phyloP scores from a whole-genome alignment of 2,329 filamentous ascomycete species.

The Teratosphaeria pseudoeucalypti region DNA sequence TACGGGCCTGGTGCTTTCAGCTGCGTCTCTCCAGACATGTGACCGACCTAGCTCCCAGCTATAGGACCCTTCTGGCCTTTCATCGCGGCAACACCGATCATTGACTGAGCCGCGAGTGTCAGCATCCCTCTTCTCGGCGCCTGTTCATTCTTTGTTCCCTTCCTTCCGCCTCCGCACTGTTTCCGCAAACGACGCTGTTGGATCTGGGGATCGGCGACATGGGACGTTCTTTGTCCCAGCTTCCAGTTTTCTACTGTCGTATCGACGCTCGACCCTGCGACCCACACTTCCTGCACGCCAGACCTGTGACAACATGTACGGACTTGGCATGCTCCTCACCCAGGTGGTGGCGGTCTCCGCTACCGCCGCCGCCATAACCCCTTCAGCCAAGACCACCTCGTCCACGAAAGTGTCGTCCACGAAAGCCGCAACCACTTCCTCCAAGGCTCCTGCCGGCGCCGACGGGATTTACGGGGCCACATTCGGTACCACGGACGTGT shows the following conservation, averaged over 20 bases:
- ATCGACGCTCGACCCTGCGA: neutral
- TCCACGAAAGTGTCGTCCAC: neutral
- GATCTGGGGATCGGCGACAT: neutral
- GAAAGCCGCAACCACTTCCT: neutral
- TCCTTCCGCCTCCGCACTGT: neutral
- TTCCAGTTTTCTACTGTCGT: neutral
- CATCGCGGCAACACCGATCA: neutral
- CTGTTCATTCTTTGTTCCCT: neutral
- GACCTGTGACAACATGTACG: neutral
- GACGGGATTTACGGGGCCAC: neutral
- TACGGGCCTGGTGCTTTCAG: too few relatives aligned
- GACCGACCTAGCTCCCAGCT: too few relatives aligned
- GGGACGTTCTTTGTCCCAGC: neutral
- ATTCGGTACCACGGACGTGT: neutral
- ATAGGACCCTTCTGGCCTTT: neutral
- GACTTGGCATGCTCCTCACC: neutral
- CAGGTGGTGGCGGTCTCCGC: neutral
- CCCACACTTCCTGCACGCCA: neutral
- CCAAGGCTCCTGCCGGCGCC: neutral
- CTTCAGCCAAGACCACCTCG: neutral
- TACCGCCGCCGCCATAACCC: neutral
- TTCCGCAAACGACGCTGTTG: neutral
- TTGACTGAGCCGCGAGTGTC: neutral
- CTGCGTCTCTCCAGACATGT: too few relatives aligned
- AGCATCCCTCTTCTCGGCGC: neutral